Conservation (phyloP, 805 yeast genomes). For the Hanseniaspora singularis region DNA sequence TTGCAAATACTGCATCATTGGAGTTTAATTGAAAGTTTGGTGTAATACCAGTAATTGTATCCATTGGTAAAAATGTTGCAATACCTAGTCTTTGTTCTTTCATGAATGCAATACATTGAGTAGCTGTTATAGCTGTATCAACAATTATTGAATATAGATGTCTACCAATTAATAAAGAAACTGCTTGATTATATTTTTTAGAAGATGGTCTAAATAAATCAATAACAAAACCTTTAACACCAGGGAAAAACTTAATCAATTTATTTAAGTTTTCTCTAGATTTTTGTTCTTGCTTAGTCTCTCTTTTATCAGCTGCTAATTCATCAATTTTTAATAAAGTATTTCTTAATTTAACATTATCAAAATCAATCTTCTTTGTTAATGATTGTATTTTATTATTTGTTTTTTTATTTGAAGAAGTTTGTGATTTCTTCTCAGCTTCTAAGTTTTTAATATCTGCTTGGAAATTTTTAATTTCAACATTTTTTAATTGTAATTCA, state of each 20-base stretch:
- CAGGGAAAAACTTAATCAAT: conserved; percentile 64
- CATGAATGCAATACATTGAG: conserved; percentile 63
- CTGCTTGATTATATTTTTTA: conserved; percentile 58
- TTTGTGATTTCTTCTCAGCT: conserved; percentile 41
- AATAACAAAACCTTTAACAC: conserved; percentile 69
- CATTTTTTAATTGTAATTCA: conserved; percentile 29
- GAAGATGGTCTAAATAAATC: conserved; percentile 72
- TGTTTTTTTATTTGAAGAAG: conserved; percentile 35
- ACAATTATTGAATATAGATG: conserved; percentile 77
- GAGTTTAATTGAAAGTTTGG: conserved; percentile 36
- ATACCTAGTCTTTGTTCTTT: conserved; percentile 77
- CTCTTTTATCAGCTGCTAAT: conserved; percentile 63
- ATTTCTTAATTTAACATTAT: conserved; percentile 45
- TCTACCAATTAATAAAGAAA: conserved; percentile 65
- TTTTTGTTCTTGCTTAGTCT: conserved; percentile 54
- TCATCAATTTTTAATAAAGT: conserved; percentile 54
- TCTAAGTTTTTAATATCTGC: conserved; percentile 34
- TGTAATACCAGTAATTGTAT: conserved; percentile 51
- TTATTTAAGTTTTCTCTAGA: conserved; percentile 61
- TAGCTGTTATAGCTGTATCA: conserved; percentile 55
- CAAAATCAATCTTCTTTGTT: conserved; percentile 38
- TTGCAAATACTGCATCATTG: conserved; percentile 33
- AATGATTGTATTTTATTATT: conserved; percentile 41
- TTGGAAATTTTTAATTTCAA: conserved; percentile 30
- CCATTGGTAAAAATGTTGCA: conserved; percentile 81